Conservation (phyloP, 192 early-diverging fungal species). For the Coemansia sp. region DNA sequence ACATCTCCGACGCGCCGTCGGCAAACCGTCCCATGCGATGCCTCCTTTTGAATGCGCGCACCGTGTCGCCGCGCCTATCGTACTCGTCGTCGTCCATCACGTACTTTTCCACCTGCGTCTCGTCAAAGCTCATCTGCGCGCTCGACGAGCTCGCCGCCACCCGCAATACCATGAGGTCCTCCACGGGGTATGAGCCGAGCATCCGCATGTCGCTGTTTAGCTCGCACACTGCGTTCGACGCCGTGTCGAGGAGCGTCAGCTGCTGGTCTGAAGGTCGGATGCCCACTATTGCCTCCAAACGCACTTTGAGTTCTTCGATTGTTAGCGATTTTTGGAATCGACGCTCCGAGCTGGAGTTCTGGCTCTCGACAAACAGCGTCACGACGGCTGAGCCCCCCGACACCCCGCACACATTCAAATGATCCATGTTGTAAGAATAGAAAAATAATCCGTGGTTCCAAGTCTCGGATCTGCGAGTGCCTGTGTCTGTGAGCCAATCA, state of each 20-base stretch:
- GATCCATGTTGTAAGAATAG: background rate
- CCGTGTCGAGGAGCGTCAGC: conserved; percentile 58
- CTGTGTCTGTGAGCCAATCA: no score
- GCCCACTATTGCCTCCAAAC: conserved; percentile 92
- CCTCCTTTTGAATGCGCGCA: conserved; percentile 84
- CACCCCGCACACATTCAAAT: background rate
- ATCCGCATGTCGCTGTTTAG: conserved; percentile 60
- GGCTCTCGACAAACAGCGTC: conserved; percentile 84
- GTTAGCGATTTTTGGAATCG: conserved; percentile 65
- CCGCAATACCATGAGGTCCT: conserved; percentile 78
- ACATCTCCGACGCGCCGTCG: conserved; percentile 77
- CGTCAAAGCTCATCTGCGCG: conserved; percentile 76
- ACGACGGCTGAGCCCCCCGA: conserved; percentile 60
- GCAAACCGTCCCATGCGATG: conserved; percentile 88
- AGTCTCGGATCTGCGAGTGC: background rate
- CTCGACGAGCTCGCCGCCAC: conserved; percentile 44
- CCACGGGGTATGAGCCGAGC: conserved; percentile 86
- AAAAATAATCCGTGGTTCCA: background rate
- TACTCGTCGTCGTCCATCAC: conserved; percentile 91
- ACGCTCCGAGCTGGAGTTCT: conserved; percentile 81
- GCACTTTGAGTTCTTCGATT: conserved; percentile 53
- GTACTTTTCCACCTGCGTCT: conserved; percentile 91
- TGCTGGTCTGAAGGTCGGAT: conserved; percentile 69
- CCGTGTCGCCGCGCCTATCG: conserved; percentile 74
- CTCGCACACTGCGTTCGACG: conserved; percentile 51